phyloP scores from a whole-genome alignment of 495 filamentous ascomycete genomes.

The Apiosordaria backusii region DNA sequence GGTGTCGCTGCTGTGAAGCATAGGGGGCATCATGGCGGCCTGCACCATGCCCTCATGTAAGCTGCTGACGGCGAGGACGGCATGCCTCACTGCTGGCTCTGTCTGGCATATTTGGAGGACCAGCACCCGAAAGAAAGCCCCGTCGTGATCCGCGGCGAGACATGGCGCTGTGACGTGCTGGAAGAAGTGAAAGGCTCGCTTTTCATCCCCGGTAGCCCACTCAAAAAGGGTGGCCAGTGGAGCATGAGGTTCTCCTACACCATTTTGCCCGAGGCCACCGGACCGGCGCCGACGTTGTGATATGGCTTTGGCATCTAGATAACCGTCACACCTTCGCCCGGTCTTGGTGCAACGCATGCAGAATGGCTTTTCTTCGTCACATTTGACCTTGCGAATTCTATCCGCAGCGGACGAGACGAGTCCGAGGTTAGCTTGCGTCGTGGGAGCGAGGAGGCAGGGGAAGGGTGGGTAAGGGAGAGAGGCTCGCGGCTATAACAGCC shows the following conservation, averaged over 20 bases:
- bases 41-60: conserved; percentile 46
- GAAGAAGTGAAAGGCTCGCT: conserved; percentile 52
- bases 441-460: background rate
- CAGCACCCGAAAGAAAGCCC: conserved; percentile 54
- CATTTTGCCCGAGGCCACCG: conserved; percentile 8
- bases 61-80: conserved; percentile 54
- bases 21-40: conserved; percentile 20
- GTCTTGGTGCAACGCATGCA: conserved; percentile 46
- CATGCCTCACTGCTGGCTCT: conserved; percentile 59
- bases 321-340: conserved; percentile 45
- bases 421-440: conserved; percentile 15
- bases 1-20: conserved; percentile 33
- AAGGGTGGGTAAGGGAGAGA: background rate
- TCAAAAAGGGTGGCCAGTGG: conserved; percentile 24
- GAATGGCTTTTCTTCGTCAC: conserved; percentile 42
- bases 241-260: conserved; percentile 15
- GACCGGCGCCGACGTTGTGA: conserved; percentile 30
- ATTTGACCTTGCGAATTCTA: conserved; percentile 44
- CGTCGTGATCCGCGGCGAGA: conserved; percentile 49
- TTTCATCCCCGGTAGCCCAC: conserved; percentile 34
- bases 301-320: conserved; percentile 33
- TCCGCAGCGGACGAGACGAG: conserved; percentile 4
- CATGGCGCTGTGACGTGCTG: conserved; percentile 46
- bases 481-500: conserved; percentile 5
- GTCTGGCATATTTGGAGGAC: conserved; percentile 54